Base-by-base conservation (phyloP, 495 filamentous ascomycete genomes). In the Aspergillus sparsus region DNA sequence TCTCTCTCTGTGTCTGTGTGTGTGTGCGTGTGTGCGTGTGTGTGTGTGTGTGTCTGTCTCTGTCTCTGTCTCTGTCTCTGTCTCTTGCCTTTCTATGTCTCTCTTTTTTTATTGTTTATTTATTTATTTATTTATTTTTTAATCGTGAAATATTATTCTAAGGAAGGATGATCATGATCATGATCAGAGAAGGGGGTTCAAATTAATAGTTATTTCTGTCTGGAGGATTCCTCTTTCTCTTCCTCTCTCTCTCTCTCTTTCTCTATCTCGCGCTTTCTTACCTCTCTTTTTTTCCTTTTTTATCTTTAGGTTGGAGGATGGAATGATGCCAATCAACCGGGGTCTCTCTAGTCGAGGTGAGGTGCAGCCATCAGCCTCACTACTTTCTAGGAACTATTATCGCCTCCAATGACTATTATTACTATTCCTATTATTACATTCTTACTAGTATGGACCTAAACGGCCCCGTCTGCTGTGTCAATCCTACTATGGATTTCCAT, bases 391-490 rank as follows among this genome's bases (percentile, higher is more conserved):
- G 44, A 47, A 47, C 9, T 9, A 21, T 42, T 47, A 27, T 27
- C 3, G 21, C 21, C 21, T 27, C 3, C 21, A 27, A 27, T 3
- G 3, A 27, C 21, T 27, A 27, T 27, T 27, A 27, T 27, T 27
- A 27, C 21, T 27, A 27, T 27, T 27, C 21, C 3, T 27, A 27
- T 27, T 27, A 27, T 27, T 27, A 27, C 21, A 27, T 27, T 3
- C 21, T 27, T 27, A 27, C 21, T 27, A 27, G 21, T 49, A 59
- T 59, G 57, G 50, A 59, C 53, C 57, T 33, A 21, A 37, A 59
- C 39, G 13, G 12, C 36, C 15, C 36, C 21, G 13, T 52, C 49
- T 59, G 47, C 57, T 59, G 57, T 53, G 57, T 53, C 57, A 52
- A 49, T 42, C 34, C 34, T 32, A 49, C 41, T 50, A 54, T 60